These are phyloP conservation scores for Rostrohypoxylon terebratum DNA, from an alignment of 495 filamentous ascomycete species.

Conservation along the genomic window DNA sequence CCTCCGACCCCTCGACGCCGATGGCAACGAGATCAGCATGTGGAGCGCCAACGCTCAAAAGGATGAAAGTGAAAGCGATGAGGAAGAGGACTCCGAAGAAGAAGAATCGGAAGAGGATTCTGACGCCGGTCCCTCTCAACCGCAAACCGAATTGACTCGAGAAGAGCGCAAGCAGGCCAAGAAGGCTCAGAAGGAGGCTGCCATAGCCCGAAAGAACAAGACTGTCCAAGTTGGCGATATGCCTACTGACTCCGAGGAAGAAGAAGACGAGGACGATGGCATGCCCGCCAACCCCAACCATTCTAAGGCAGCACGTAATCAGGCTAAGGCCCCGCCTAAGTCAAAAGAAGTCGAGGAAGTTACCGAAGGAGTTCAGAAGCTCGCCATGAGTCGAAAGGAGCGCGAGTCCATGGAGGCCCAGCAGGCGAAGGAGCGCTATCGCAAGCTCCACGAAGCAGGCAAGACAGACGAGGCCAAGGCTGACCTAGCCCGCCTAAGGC, in stretches of 20 bases:
- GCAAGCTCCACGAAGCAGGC: constrained; percentile 93
- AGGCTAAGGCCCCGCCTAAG: constrained; percentile 58
- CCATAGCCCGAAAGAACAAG: constrained; percentile 75
- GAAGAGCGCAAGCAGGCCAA: constrained; percentile 89
- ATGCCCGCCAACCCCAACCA: constrained; percentile 93
- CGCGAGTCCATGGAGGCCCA: constrained; percentile 89
- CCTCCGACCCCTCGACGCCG: constrained; percentile 84
- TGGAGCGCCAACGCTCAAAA: constrained; percentile 67
- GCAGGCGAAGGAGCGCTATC: constrained; percentile 88
- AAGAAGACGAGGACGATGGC: constrained; percentile 70
- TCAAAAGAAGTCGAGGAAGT: constrained; percentile 56
- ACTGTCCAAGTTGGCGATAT: constrained; percentile 83
- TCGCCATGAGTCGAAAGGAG: constrained; percentile 76
- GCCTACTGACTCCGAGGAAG: constrained; percentile 75
- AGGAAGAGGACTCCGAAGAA: constrained; percentile 63
- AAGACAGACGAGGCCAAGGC: constrained; percentile 97
- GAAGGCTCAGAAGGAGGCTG: constrained; percentile 92
- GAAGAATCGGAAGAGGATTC: not conserved
- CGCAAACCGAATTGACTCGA: constrained; percentile 70
- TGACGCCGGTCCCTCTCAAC: constrained; percentile 49
- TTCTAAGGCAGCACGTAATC: constrained; percentile 73
- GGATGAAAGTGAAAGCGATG: constrained; percentile 59
- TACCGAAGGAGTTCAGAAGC: constrained; percentile 61
- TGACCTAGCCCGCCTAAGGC: constrained; percentile 84
- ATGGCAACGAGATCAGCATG: constrained; percentile 81